Base-by-base conservation (phyloP, 2,329 filamentous ascomycete genomes). In the Exophiala lecanii-corni region DNA sequence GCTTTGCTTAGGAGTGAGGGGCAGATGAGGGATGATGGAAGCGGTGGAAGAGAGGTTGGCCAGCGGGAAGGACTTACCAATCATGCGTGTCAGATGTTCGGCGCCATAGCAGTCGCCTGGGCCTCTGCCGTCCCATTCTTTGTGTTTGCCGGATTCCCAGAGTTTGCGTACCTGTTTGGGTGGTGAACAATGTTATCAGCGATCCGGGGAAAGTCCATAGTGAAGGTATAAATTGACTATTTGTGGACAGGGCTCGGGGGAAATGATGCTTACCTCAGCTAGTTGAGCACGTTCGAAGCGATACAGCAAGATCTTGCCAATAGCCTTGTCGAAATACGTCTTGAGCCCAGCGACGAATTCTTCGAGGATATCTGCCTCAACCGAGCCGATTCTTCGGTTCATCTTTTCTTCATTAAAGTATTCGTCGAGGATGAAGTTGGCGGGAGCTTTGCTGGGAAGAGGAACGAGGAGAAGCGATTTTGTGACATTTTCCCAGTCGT, bases 401-500 rank as follows among this genome's bases (percentile, higher is more conserved):
- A 75, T 75, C 49, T 73, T 77, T 68, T 88, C 84, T 58, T 81
- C 79, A 1, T 75, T 74, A 43, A 83, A 72, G 63, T 96, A 98
- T 52, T 91, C 84, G 36, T 88, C 76, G 12, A 98, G 70, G 49
- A 98, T 87, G 53, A 79, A 70, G 51, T 77, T 79, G 47, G 92
- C 87, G 1, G 91, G 81, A 39, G 83, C 78, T 19, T 75, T 72
- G 35, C 88, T 82, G 1, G 92, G 92, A 12, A 98, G 73, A 2
- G 86, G 82, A 21, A 96, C 87, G 3, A 97, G 80, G 60, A 91
- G 86, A 55, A 88, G 80, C 61, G 94, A 92, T 69, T 96, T 97
- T 43, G 92, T 98, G 49, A 98, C 82, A 57, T 96, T 94, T 65
- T 98, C 92, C 92, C 92, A 98, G 64, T 98, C 92, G 62, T 98